Percentiles rank a stretch among this genome's conserved stretches.
Conservation (phyloP, 768 basidiomycete species). For the Suillus tomentosus region DNA sequence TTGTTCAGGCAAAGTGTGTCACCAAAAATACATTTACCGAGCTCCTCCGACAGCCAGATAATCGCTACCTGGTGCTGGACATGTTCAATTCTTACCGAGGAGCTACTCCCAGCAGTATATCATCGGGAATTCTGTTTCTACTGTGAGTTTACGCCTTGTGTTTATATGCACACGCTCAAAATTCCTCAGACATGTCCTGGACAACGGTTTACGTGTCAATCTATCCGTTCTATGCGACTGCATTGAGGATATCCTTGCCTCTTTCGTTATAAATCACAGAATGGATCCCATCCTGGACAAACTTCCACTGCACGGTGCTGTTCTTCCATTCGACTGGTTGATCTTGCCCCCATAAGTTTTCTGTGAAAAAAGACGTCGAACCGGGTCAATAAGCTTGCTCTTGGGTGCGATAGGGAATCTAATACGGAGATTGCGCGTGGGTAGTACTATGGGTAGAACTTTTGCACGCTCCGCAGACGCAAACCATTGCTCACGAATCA, state of each 20-base stretch:
- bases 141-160: background rate
- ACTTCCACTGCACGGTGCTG: slow-evolving; percentile 43
- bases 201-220: slow-evolving; percentile 40
- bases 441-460: slow-evolving; percentile 30
- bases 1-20: slow-evolving; percentile 34
- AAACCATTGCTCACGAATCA: background rate
- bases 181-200: slow-evolving; percentile 44
- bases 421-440: slow-evolving; percentile 32
- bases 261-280: slow-evolving; percentile 40
- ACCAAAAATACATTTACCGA: background rate
- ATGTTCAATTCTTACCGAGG: slow-evolving; percentile 33
- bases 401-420: slow-evolving; percentile 25
- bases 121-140: slow-evolving; percentile 34
- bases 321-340: slow-evolving; percentile 60
- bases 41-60: slow-evolving; percentile 19
- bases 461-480: background rate
- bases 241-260: slow-evolving; percentile 49
- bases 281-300: slow-evolving; percentile 13
- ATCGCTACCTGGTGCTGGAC: slow-evolving; percentile 35
- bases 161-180: background rate
- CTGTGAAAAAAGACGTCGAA: slow-evolving; percentile 12
- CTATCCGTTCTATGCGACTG: slow-evolving; percentile 52
- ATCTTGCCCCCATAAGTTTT: slow-evolving; percentile 21
- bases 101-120: slow-evolving; percentile 26
- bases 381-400: slow-evolving; percentile 12